A percentile compares a stretch with the other conserved stretches of the same genome.
Evolutionary conservation across 306 rosid genomes (phyloP).

Genomic region (Ormosia emarginata): DNA sequence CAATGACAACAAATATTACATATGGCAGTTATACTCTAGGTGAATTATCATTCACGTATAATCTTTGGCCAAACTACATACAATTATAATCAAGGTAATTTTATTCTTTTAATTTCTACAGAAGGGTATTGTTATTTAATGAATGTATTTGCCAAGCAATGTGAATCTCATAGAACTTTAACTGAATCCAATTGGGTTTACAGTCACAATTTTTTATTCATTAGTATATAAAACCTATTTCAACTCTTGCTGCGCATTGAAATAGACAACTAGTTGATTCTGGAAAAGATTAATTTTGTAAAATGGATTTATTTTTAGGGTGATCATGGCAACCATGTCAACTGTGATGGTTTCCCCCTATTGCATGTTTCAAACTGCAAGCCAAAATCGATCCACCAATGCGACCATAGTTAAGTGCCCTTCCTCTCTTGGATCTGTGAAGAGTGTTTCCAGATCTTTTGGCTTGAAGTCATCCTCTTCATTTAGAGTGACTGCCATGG

Average conservation of each 20-base stretch:
- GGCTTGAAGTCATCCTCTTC: slow-evolving; percentile 59
- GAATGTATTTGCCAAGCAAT: neutral
- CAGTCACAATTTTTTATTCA: neutral
- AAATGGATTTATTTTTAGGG: slow-evolving; percentile 40
- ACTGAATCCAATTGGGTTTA: neutral
- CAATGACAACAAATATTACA: neutral
- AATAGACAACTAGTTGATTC: neutral
- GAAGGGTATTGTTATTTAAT: neutral
- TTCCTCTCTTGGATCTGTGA: slow-evolving; percentile 47
- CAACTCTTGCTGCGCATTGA: neutral
- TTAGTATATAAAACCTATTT: neutral
- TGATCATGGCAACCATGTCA: slow-evolving; percentile 56
- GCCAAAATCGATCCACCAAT: slow-evolving; percentile 19
- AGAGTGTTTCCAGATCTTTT: slow-evolving; percentile 40
- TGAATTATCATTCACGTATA: neutral
- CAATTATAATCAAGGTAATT: neutral
- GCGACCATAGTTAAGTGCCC: slow-evolving; percentile 42
- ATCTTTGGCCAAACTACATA: neutral
- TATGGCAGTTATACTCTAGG: neutral
- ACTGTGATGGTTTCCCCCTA: slow-evolving; percentile 39
- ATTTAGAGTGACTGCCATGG: slow-evolving; percentile 57
- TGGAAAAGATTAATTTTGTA: slow-evolving; percentile 6
- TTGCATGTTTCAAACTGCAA: slow-evolving; percentile 36
- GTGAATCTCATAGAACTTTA: neutral
- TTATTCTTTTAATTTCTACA: neutral